Percentiles rank a stretch among this genome's conserved stretches.
Conservation (phyloP, 192 early-diverging fungal species). For the Fimicolochytrium jonesii region DNA sequence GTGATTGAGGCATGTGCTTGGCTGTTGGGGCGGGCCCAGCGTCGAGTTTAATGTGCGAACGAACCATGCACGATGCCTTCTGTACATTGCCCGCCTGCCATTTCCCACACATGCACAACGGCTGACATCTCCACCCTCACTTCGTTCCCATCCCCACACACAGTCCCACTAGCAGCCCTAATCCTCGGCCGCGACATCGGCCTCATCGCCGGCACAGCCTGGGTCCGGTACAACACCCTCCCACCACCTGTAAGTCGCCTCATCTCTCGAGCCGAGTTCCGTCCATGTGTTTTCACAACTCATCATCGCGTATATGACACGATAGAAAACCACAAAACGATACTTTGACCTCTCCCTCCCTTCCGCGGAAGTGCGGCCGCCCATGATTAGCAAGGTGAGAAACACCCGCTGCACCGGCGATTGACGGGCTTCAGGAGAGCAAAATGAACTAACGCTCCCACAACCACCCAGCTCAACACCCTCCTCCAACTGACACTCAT, state of each 20-base stretch:
- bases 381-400: slow-evolving; percentile 71
- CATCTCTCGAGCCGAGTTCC: neutral
- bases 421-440: no score
- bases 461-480: slow-evolving; percentile 62
- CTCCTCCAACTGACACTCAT: slow-evolving; percentile 80
- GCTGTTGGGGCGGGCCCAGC: no score
- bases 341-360: slow-evolving; percentile 90
- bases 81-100: no score
- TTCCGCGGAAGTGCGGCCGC: slow-evolving; percentile 87
- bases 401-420: slow-evolving; percentile 12
- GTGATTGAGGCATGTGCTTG: no score
- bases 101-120: no score
- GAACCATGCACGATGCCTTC: no score
- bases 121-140: no score
- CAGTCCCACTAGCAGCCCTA: slow-evolving; percentile 66
- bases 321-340: slow-evolving; percentile 72
- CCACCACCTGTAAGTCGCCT: slow-evolving; percentile 65
- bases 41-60: no score
- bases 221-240: slow-evolving; percentile 81
- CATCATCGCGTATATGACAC: slow-evolving; percentile 6
- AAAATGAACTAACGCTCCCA: neutral
- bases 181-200: slow-evolving; percentile 86
- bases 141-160: neutral
- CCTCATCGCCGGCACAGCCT: slow-evolving; percentile 71
- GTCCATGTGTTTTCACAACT: neutral